Base-by-base conservation (phyloP, 2,329 filamentous ascomycete genomes). In the Apiospora koreana region DNA sequence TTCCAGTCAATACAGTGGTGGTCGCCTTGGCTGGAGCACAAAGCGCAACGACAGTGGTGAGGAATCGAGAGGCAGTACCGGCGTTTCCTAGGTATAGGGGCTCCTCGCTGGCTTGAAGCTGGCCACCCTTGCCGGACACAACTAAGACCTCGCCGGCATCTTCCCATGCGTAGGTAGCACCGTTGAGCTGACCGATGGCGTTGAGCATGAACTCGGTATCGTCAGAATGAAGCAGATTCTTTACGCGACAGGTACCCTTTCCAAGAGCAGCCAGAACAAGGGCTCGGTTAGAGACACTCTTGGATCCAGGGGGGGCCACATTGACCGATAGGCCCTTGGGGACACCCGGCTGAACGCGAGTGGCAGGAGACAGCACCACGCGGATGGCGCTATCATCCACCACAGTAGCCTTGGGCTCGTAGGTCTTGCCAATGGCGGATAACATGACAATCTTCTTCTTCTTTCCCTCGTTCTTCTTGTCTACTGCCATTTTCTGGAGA, bases 161-260 rank as follows among this genome's bases (percentile, higher is more conserved):
- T 81, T 98, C 94, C 95, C 95, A 99, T 0, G 91, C 89, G 82
- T 97, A 98, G 0, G 92, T 92, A 23, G 95, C 95, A 41, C 95
- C 96, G 42, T 93, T 91, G 31, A 99, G 88, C 76, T 92, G 91
- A 35, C 89, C 88, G 70, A 99, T 91, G n/a, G 96, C 95, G 70
- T 94, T 94, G 62, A 99, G 86, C 96, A 99, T 99, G 81, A 94
- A 96, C 80, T 98, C 94, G 0, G 95, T 97, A 79, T 99, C 96
- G 76, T 98, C 96, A 0, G 96, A 98, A 81, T 98, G 95, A 14
- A 99, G 87, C 42, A 99, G 85, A 76, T 99, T 98, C 81, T 90
- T 95, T 80, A 99, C 93, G 48, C 93, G 92, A 78, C 95, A 98
- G 35, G 91, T 90, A 23, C 96, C 96, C 69, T 89, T 89, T 43